These are phyloP conservation scores for Monosporozyma servazzii DNA, from an alignment of 805 yeast species.

Conservation along the genomic window DNA sequence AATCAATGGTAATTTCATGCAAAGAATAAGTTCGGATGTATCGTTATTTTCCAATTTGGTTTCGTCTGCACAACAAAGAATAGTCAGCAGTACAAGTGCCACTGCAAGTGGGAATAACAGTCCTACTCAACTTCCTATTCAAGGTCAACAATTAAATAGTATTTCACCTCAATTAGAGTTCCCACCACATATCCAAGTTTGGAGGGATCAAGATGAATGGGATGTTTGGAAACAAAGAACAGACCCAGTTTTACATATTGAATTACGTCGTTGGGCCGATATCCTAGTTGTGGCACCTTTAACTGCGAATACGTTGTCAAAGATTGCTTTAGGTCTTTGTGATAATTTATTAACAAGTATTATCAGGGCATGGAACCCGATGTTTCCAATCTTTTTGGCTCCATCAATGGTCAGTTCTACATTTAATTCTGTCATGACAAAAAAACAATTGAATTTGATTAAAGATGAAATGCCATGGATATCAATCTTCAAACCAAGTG, in stretches of 20 bases:
- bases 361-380: slow-evolving; percentile 92
- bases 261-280: slow-evolving; percentile 93
- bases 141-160: slow-evolving; percentile 31
- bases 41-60: slow-evolving; percentile 3
- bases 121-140: background rate
- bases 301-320: slow-evolving; percentile 88
- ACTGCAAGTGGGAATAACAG: background rate
- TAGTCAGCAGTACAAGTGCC: background rate
- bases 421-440: slow-evolving; percentile 81
- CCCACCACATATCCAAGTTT: slow-evolving; percentile 65
- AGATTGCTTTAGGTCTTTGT: slow-evolving; percentile 81
- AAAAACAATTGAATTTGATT: slow-evolving; percentile 65
- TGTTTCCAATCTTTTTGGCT: slow-evolving; percentile 78
- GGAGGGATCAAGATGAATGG: slow-evolving; percentile 97
- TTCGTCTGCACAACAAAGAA: slow-evolving; percentile 2
- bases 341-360: slow-evolving; percentile 86
- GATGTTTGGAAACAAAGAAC: slow-evolving; percentile 61
- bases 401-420: slow-evolving; percentile 93
- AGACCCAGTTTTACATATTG: slow-evolving; percentile 92
- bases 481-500: slow-evolving; percentile 82
- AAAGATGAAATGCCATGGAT: slow-evolving; percentile 92
- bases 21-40: slow-evolving; percentile 3
- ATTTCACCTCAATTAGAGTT: slow-evolving; percentile 36
- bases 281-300: slow-evolving; percentile 83
- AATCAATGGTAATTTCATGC: background rate